phyloP scores from a whole-genome alignment of 768 basidiomycete genomes.

The Lactarius psammicola region DNA sequence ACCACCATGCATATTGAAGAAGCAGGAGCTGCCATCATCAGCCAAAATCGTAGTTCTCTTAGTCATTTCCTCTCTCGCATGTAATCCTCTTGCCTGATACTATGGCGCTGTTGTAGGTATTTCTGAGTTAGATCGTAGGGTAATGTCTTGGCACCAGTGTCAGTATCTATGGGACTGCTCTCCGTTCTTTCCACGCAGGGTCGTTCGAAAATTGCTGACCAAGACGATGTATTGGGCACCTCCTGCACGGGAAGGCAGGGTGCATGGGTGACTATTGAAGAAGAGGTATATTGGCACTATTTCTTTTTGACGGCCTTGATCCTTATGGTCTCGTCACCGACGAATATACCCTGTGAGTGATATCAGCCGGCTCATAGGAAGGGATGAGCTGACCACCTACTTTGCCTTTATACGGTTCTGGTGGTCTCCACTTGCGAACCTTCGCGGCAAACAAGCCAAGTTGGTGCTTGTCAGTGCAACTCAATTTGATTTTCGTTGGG shows the following conservation, averaged over 20 bases:
- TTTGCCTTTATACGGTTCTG: slow-evolving; percentile 98
- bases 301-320: slow-evolving; percentile 96
- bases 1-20: too few species aligned
- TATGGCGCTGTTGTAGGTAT: not conserved
- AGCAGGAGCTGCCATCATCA: too few species aligned
- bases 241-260: not conserved
- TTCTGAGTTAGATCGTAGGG: not conserved
- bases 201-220: not conserved
- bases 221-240: not conserved
- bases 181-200: not conserved
- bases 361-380: slow-evolving; percentile 18
- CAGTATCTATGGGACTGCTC: not conserved
- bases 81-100: not conserved
- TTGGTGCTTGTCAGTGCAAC: slow-evolving; percentile 83
- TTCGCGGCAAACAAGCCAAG: slow-evolving; percentile 87
- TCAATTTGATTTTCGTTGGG: slow-evolving; percentile 80
- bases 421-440: slow-evolving; percentile 79
- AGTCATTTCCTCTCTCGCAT: too few species aligned
- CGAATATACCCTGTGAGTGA: slow-evolving; percentile 74
- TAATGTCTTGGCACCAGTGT: not conserved
- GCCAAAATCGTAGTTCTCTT: too few species aligned
- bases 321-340: slow-evolving; percentile 88
- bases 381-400: slow-evolving; percentile 46
- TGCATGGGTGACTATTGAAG: slow-evolving; percentile 4
- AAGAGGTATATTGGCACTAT: slow-evolving; percentile 44